These are phyloP conservation scores for Taphrina populina DNA, from an alignment of 1,139 yeast species.

Conservation along the genomic window DNA sequence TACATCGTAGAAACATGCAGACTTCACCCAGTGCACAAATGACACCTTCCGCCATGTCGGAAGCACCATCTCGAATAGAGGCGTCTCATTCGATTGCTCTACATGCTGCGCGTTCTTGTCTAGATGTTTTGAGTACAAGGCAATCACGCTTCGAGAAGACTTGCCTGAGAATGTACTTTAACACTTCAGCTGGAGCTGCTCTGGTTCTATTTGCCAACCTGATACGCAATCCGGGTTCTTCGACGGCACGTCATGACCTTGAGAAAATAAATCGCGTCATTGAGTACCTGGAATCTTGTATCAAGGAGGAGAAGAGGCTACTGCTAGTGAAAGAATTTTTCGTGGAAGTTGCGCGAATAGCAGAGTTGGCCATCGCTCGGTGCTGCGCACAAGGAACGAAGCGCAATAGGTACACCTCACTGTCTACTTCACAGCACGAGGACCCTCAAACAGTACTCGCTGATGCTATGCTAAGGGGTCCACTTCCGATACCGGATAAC, in stretches of 20 bases:
- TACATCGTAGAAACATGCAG: constrained; percentile 20
- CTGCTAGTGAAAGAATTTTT: neutral
- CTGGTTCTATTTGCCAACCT: constrained; percentile 9
- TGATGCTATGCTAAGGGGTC: too few relatives aligned
- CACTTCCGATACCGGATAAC: too few relatives aligned
- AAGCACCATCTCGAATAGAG: constrained; percentile 3
- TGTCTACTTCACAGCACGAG: too few relatives aligned
- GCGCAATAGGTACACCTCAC: constrained; percentile 1
- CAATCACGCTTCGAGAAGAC: constrained; percentile 1
- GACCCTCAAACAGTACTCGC: too few relatives aligned
- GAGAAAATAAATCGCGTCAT: neutral
- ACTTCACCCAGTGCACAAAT: neutral
- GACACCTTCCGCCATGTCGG: too few relatives aligned
- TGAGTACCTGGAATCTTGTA: neutral
- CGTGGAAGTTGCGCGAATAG: neutral
- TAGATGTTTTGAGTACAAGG: neutral
- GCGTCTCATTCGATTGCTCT: constrained; percentile 18
- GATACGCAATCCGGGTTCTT: constrained; percentile 16
- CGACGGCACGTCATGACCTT: neutral
- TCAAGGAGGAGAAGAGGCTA: neutral
- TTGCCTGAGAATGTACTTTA: neutral
- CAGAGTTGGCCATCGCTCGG: neutral
- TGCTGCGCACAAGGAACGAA: constrained; percentile 1
- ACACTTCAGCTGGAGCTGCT: constrained; percentile 2
- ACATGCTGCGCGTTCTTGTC: constrained; percentile 17